phyloP scores from a whole-genome alignment of 257 asterid genomes.

The Nemophila menziesii region DNA sequence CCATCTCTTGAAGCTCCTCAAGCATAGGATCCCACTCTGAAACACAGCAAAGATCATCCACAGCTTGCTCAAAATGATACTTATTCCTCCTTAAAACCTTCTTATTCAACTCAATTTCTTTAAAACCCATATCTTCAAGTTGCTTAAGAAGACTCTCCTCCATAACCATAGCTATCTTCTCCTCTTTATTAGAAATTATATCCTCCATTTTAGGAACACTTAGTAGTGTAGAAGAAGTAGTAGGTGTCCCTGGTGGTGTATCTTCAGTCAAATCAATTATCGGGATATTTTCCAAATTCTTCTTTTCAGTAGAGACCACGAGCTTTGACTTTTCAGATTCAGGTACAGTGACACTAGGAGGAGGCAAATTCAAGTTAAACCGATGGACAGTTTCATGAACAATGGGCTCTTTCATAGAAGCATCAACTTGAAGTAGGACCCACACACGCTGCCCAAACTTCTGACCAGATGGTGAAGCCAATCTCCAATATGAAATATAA shows the following conservation, averaged over 20 bases:
- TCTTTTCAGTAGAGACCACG: too few relatives aligned
- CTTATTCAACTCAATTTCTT: constrained; percentile 58
- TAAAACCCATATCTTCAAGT: constrained; percentile 80
- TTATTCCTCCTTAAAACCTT: constrained; percentile 55
- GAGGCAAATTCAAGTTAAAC: constrained; percentile 76
- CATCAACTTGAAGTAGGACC: constrained; percentile 86
- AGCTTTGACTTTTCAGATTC: constrained; percentile 26
- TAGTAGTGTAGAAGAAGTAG: not conserved
- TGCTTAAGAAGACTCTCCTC: constrained; percentile 53
- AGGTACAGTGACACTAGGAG: constrained; percentile 23
- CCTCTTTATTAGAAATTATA: constrained; percentile 17
- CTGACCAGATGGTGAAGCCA: constrained; percentile 80
- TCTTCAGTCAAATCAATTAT: constrained; percentile 18
- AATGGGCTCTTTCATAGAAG: constrained; percentile 24
- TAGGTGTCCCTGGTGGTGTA: constrained; percentile 14
- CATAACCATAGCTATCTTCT: constrained; percentile 12
- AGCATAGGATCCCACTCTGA: constrained; percentile 74
- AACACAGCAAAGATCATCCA: constrained; percentile 61
- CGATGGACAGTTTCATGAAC: constrained; percentile 33
- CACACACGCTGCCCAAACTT: constrained; percentile 94
- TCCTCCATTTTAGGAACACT: constrained; percentile 9
- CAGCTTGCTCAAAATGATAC: constrained; percentile 55
- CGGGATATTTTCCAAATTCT: constrained; percentile 66
- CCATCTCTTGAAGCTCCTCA: constrained; percentile 81
- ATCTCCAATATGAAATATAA: constrained; percentile 79